phyloP scores from a whole-genome alignment of 768 basidiomycete species.

The Lepiota venenata region DNA sequence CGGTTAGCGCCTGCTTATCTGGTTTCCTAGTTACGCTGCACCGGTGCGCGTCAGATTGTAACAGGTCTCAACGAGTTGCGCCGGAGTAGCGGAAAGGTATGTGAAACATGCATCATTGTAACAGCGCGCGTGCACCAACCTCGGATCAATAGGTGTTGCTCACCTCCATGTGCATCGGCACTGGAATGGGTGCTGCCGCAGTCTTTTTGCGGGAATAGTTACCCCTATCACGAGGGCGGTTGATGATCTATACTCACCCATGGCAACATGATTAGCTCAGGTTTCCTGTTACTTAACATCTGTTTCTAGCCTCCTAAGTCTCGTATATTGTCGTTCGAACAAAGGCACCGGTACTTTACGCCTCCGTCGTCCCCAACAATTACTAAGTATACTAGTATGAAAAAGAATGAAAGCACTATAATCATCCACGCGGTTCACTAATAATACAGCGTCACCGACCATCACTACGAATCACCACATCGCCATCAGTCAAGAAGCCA shows the following conservation, averaged over 20 bases:
- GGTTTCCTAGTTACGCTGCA: constrained; percentile 51
- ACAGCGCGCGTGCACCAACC: neutral
- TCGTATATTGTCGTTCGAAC: constrained; percentile 7
- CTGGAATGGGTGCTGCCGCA: constrained; percentile 89
- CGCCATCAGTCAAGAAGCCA: neutral
- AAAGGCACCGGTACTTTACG: constrained; percentile 7
- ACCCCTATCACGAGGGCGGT: neutral
- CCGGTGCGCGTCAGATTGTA: constrained; percentile 81
- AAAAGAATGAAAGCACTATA: neutral
- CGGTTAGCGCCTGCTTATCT: constrained; percentile 8
- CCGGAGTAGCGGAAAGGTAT: constrained; percentile 65
- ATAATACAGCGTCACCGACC: neutral
- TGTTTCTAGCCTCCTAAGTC: constrained; percentile 4
- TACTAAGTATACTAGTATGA: constrained; percentile 6
- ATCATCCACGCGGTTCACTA: neutral
- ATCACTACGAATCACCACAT: constrained; percentile 3
- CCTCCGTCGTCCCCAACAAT: constrained; percentile 3
- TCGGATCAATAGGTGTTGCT: constrained; percentile 54
- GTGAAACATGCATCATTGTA: neutral
- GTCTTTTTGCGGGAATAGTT: constrained; percentile 59
- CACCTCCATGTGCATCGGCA: constrained; percentile 89
- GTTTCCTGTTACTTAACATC: too few relatives aligned
- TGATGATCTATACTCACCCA: too few relatives aligned
- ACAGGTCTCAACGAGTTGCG: constrained; percentile 77
- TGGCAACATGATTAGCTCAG: too few relatives aligned